A percentile compares a stretch with the other conserved stretches of the same genome.
Conservation (phyloP, 1,284 basidiomycete genomes). For the Laetiporus sulphureus region DNA sequence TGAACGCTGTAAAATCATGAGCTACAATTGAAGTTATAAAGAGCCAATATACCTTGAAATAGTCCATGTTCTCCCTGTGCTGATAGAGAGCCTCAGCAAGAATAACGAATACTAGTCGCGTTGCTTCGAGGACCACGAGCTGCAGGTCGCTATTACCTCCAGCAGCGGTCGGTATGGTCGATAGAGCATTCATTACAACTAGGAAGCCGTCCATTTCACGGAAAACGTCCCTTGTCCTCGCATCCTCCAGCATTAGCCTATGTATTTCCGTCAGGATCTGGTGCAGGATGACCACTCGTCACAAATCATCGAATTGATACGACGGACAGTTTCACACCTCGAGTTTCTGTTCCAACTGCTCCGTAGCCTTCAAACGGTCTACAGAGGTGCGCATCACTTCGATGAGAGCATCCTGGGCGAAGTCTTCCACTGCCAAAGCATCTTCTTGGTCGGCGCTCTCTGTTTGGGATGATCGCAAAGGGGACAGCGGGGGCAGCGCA, state of each 20-base stretch:
- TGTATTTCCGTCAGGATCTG: constrained; percentile 59
- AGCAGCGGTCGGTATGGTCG: constrained; percentile 38
- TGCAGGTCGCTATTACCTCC: constrained; percentile 33
- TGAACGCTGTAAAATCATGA: constrained; percentile 36
- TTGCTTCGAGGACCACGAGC: constrained; percentile 43
- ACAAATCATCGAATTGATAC: neutral
- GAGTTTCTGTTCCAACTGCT: constrained; percentile 35
- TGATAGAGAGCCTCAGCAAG: constrained; percentile 56
- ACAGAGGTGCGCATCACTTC: constrained; percentile 65
- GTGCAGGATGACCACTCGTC: neutral
- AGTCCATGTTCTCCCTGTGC: constrained; percentile 49
- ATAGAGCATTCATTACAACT: constrained; percentile 62
- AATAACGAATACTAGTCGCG: constrained; percentile 53
- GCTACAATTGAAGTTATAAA: neutral
- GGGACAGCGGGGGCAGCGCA: constrained; percentile 17
- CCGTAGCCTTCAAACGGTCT: constrained; percentile 55
- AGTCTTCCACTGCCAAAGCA: constrained; percentile 55
- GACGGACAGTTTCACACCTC: constrained; percentile 47
- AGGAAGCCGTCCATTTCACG: constrained; percentile 76
- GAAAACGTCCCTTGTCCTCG: constrained; percentile 65
- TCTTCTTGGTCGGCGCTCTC: constrained; percentile 27
- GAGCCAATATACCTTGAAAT: constrained; percentile 59
- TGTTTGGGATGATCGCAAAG: constrained; percentile 14
- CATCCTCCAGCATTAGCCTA: constrained; percentile 51
- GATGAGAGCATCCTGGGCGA: constrained; percentile 62